Evolutionary conservation across 108 stramenopile genomes (phyloP), one percentile per base, ranked within the genome.

Genomic region (Stephanodiscus minutulus): DNA sequence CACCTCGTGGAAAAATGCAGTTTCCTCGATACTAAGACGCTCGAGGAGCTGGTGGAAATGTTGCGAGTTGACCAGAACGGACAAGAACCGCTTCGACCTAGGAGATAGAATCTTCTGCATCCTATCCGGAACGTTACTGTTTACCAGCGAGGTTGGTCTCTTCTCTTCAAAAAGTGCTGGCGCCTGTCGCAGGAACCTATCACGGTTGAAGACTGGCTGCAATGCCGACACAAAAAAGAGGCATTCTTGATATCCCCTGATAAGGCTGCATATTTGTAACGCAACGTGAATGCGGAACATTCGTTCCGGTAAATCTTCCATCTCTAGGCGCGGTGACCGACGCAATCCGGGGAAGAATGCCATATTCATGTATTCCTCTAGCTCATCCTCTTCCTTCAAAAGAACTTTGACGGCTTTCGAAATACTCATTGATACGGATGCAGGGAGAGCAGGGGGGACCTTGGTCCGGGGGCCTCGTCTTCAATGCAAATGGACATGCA

Each of bases 11-110:
- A 95, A 95, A 57, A 89, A 92, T 18, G 74, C 66, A 54, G 64
- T 61, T 29, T 85, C 77, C 43, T 91, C 88, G 39, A 67, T 68
- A 22, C 85, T 86, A 15, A 91, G 62, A 4, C 72, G 53, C 57
- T 95, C 93, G 17, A 95, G 70, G 1, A 95, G 67, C 48, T 87
- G 86, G 54, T 92, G 91, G 66, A 95, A 95, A 53, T 95, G 91
- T 66, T 95, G 93, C 0, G 87, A 78, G 63, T 89, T 95, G 5
- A 95, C 91, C 20, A 95, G 75, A 18, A 76, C 63, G 0, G 93
- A 92, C 20, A 95, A 60, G 59, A 95, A 95, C 46, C 90, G 81
- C 65, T 90, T 91, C 3, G 91, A 88, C 7, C 91, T 74, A 5
- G 91, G 84, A 18, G 90, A 89, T 35, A 91, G 60, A 18, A 89